A percentile compares a stretch with the other conserved stretches of the same genome.
Conservation (phyloP, 2,329 filamentous ascomycete species). For the Alternaria tenuissima region DNA sequence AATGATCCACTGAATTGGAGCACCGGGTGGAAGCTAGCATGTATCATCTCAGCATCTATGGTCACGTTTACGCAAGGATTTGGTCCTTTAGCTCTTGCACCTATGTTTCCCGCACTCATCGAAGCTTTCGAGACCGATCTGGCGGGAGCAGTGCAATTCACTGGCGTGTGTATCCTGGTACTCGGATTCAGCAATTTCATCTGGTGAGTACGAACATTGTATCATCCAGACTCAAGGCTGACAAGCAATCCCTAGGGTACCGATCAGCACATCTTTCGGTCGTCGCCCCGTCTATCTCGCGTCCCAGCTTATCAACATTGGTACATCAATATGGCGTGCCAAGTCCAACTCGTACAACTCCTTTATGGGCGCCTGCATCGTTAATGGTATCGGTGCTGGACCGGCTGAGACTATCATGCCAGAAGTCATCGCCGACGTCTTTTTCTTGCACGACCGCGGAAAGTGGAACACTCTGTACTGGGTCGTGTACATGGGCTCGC, state of each 20-base stretch:
- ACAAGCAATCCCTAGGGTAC: constrained; percentile 55
- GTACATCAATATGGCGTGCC: constrained; percentile 66
- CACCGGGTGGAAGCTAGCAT: constrained; percentile 57
- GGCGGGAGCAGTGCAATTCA: constrained; percentile 64
- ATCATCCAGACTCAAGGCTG: neutral
- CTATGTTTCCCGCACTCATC: constrained; percentile 69
- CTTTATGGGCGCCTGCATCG: constrained; percentile 70
- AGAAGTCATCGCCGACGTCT: constrained; percentile 69
- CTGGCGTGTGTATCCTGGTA: constrained; percentile 64
- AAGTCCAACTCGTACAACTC: constrained; percentile 65
- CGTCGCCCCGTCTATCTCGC: constrained; percentile 63
- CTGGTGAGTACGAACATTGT: constrained; percentile 53
- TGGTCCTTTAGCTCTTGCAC: constrained; percentile 63
- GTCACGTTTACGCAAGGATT: constrained; percentile 64
- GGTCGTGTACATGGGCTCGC: constrained; percentile 67
- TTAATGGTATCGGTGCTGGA: constrained; percentile 70
- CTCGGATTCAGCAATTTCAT: constrained; percentile 68
- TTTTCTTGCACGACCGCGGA: constrained; percentile 71
- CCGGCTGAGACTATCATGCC: constrained; percentile 70
- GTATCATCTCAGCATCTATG: constrained; percentile 57
- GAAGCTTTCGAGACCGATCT: constrained; percentile 63
- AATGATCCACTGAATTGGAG: constrained; percentile 65
- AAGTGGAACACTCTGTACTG: constrained; percentile 70
- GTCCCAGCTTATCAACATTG: constrained; percentile 62
- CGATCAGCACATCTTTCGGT: constrained; percentile 63